phyloP scores from a whole-genome alignment of 1,284 basidiomycete species.

The Marasmius tenuissimus region DNA sequence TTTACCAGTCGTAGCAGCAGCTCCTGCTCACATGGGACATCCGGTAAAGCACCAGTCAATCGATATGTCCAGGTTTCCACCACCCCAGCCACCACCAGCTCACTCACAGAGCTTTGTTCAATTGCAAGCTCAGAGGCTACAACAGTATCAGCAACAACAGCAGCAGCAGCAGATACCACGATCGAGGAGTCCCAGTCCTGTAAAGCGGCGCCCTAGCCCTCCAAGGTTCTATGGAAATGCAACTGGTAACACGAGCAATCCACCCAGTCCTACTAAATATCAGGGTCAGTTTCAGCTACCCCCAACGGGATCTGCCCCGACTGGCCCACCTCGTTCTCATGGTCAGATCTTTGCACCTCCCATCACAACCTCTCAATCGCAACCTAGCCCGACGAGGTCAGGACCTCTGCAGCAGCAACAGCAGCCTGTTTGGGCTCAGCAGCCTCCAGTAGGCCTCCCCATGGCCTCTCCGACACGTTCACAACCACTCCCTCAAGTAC shows the following conservation, averaged over 20 bases:
- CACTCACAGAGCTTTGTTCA: neutral
- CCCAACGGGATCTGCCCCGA: neutral
- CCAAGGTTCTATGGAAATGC: neutral
- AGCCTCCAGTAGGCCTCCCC: neutral
- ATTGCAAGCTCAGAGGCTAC: neutral
- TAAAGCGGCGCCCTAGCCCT: neutral
- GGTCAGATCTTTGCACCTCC: neutral
- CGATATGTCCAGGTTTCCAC: neutral
- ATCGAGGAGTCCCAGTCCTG: slow-evolving; percentile 1
- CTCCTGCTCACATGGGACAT: neutral
- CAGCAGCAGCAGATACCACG: neutral
- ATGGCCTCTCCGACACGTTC: neutral
- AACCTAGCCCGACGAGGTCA: neutral
- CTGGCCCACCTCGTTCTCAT: neutral
- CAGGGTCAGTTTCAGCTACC: neutral
- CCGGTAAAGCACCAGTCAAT: slow-evolving; percentile 4
- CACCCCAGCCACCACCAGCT: neutral
- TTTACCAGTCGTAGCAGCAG: neutral
- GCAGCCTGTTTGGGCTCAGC: neutral
- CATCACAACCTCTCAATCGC: neutral
- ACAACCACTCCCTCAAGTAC: neutral
- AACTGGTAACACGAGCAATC: neutral
- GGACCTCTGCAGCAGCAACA: neutral
- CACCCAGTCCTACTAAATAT: neutral
- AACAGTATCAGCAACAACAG: neutral